Conservation (phyloP, 2,329 filamentous ascomycete species). For the Ophiostoma sp. region DNA sequence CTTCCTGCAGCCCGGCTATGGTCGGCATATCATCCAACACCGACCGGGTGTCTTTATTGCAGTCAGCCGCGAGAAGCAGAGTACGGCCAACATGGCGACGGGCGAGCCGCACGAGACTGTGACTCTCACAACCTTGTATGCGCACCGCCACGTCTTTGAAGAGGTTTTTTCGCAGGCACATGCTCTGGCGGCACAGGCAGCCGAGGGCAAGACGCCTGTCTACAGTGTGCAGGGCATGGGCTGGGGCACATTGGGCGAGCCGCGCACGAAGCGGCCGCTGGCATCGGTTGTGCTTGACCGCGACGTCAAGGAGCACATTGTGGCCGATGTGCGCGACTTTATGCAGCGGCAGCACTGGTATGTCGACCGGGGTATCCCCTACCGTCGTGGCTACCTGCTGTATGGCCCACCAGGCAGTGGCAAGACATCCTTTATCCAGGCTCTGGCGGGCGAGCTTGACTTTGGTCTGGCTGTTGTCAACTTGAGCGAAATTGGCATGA, state of each 20-base stretch:
- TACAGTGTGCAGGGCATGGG: slow-evolving; percentile 82
- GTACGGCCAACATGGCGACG: slow-evolving; percentile 75
- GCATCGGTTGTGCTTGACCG: slow-evolving; percentile 83
- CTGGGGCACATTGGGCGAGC: slow-evolving; percentile 82
- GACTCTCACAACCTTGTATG: slow-evolving; percentile 86
- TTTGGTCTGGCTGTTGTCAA: slow-evolving; percentile 93
- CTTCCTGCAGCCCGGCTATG: slow-evolving; percentile 86
- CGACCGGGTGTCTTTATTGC: slow-evolving; percentile 77
- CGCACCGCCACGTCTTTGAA: slow-evolving; percentile 85
- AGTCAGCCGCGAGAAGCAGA: slow-evolving; percentile 82
- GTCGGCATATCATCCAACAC: slow-evolving; percentile 83
- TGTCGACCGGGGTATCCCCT: slow-evolving; percentile 89
- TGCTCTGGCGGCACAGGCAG: slow-evolving; percentile 71
- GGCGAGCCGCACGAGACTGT: slow-evolving; percentile 94
- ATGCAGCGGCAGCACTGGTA: slow-evolving; percentile 82
- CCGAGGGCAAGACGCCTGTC: slow-evolving; percentile 90
- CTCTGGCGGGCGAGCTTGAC: slow-evolving; percentile 86
- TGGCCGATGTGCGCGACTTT: slow-evolving; percentile 81
- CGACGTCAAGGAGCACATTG: slow-evolving; percentile 78
- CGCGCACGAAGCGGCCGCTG: slow-evolving; percentile 82
- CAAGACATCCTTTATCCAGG: slow-evolving; percentile 95
- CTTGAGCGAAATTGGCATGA: slow-evolving; percentile 83
- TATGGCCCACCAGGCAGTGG: slow-evolving; percentile 89
- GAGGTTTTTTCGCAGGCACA: slow-evolving; percentile 88
- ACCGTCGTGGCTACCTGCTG: slow-evolving; percentile 83